Evolutionary conservation across 495 filamentous ascomycete species (phyloP).

Genomic region (Neurospora sp.): DNA sequence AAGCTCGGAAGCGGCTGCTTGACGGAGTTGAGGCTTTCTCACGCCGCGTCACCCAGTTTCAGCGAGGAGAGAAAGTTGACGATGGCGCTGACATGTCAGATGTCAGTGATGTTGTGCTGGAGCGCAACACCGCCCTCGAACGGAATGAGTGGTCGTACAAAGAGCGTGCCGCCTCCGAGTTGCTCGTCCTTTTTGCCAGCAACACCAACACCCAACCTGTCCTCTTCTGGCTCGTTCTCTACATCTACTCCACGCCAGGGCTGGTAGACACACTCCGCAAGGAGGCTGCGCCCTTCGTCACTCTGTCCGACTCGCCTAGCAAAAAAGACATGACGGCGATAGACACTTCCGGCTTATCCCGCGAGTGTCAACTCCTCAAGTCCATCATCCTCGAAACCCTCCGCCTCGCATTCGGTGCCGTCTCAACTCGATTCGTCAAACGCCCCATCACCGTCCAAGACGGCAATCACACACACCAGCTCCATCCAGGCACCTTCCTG

Average conservation of each 20-base stretch:
- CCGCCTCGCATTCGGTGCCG: constrained; percentile 4
- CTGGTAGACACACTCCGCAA: background rate
- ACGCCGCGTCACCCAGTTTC: constrained; percentile 1
- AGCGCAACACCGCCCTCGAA: background rate
- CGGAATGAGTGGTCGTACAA: background rate
- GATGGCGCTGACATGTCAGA: constrained; percentile 7
- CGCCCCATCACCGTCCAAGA: background rate
- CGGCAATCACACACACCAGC: background rate
- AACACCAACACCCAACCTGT: constrained; percentile 4
- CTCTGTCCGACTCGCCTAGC: background rate
- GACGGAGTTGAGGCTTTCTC: background rate
- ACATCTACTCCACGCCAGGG: constrained; percentile 2
- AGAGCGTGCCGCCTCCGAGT: background rate
- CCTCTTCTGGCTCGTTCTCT: constrained; percentile 1
- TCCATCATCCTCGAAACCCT: constrained; percentile 6
- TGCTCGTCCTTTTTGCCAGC: background rate
- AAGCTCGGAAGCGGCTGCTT: constrained; percentile 3
- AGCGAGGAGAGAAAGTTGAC: background rate
- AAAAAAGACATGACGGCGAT: background rate
- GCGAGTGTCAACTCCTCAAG: constrained; percentile 8
- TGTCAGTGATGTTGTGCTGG: background rate
- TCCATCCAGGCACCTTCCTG: constrained; percentile 1
- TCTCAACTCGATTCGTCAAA: constrained; percentile 7
- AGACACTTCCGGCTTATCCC: background rate
- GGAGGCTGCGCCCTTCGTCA: background rate